These are phyloP conservation scores for Lyophyllum decastes DNA, from an alignment of 768 basidiomycete species.

Conservation along the genomic window DNA sequence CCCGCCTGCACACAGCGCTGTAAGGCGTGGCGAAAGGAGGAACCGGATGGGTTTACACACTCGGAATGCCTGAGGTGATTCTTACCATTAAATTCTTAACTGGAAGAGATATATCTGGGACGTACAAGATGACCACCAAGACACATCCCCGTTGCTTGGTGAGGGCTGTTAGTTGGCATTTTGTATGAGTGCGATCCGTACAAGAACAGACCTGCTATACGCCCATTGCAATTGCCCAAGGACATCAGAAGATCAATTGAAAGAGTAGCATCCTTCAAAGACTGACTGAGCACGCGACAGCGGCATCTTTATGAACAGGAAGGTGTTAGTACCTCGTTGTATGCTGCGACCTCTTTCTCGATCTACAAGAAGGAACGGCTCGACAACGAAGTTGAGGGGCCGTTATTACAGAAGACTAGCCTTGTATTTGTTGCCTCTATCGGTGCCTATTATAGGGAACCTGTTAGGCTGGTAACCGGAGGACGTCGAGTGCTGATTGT, in stretches of 20 bases:
- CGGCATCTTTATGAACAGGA: background rate
- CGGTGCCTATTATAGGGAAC: slow-evolving; percentile 56
- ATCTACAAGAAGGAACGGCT: slow-evolving; percentile 47
- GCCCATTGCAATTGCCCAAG: slow-evolving; percentile 84
- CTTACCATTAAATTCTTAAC: background rate
- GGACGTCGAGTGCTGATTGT: background rate
- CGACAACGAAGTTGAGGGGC: background rate
- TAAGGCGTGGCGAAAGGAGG: background rate
- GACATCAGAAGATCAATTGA: slow-evolving; percentile 74
- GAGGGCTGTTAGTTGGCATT: background rate
- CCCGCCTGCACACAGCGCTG: slow-evolving; percentile 58
- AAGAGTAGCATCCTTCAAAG: slow-evolving; percentile 70
- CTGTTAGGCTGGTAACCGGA: background rate
- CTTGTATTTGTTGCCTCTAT: slow-evolving; percentile 93
- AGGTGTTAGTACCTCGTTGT: slow-evolving; percentile 74
- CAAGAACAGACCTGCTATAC: slow-evolving; percentile 69
- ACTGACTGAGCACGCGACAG: background rate
- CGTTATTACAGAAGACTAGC: slow-evolving; percentile 30
- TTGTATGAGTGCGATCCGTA: too few species aligned
- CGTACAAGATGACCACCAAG: slow-evolving; percentile 82
- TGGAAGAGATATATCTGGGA: slow-evolving; percentile 6
- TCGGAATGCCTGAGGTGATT: slow-evolving; percentile 36
- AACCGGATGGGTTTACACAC: slow-evolving; percentile 25
- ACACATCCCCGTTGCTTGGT: slow-evolving; percentile 84
- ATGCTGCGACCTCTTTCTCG: slow-evolving; percentile 85